Conservation (phyloP, 148 eudicot species). For the Pouteria glomerata region DNA sequence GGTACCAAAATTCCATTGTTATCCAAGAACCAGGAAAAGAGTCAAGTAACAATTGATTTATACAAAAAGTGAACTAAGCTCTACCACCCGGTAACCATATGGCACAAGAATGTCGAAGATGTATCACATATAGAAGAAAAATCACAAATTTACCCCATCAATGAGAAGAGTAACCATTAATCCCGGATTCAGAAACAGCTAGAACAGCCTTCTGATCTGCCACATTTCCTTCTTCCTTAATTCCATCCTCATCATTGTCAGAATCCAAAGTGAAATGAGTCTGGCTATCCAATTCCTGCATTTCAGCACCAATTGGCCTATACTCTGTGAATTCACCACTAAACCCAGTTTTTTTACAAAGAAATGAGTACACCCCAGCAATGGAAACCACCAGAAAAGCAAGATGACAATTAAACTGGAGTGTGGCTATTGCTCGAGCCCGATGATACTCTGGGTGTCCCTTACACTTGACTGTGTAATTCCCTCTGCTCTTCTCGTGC, state of each 20-base stretch:
- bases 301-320: conserved; percentile 33
- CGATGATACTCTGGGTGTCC: conserved; percentile 53
- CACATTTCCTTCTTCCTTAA: conserved; percentile 18
- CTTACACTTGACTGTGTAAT: conserved; percentile 26
- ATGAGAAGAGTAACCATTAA: conserved; percentile 33
- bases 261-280: conserved; percentile 43
- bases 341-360: conserved; percentile 18
- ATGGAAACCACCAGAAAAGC: conserved; percentile 43
- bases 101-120: not conserved
- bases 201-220: conserved; percentile 20
- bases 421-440: conserved; percentile 44
- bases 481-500: conserved; percentile 18
- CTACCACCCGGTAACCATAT: not conserved
- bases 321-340: conserved; percentile 24
- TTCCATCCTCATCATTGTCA: conserved; percentile 31
- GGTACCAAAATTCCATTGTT: not conserved
- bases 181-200: conserved; percentile 20
- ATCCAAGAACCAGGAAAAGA: not conserved
- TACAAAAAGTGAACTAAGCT: not conserved
- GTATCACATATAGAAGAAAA: not conserved
- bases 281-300: conserved; percentile 23
- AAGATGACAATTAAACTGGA: conserved; percentile 39
- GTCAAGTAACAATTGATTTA: not conserved
- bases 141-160: conserved; percentile 22
- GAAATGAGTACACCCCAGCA: conserved; percentile 31